A percentile compares a stretch with the other conserved stretches of the same genome.
Conservation (phyloP, 768 basidiomycete genomes). For the Lentinula guzmanii region DNA sequence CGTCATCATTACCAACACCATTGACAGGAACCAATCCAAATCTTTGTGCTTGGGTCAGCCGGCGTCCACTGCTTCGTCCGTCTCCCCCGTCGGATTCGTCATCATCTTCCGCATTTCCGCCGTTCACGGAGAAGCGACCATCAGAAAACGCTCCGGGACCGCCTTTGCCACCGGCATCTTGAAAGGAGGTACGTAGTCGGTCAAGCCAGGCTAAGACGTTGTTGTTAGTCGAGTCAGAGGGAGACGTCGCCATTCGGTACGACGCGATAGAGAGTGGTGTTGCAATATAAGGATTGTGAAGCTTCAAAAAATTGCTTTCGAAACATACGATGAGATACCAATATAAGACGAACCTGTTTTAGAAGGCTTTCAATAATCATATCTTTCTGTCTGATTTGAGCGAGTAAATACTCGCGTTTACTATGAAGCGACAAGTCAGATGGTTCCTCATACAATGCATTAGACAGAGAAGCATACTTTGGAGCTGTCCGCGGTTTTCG, state of each 20-base stretch:
- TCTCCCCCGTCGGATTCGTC: slow-evolving; percentile 24
- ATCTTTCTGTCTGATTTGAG: slow-evolving; percentile 85
- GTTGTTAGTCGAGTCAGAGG: slow-evolving; percentile 63
- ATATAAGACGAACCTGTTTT: slow-evolving; percentile 53
- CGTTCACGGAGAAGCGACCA: slow-evolving; percentile 21
- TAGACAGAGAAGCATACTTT: slow-evolving; percentile 50
- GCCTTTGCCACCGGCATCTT: slow-evolving; percentile 36
- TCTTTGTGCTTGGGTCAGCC: slow-evolving; percentile 8
- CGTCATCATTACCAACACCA: slow-evolving; percentile 21
- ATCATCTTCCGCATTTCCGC: slow-evolving; percentile 33
- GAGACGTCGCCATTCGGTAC: slow-evolving; percentile 72
- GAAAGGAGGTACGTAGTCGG: slow-evolving; percentile 56
- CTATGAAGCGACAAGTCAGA: slow-evolving; percentile 26
- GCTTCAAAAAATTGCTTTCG: slow-evolving; percentile 26
- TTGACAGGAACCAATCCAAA: slow-evolving; percentile 16
- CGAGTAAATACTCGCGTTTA: slow-evolving; percentile 81
- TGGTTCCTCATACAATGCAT: background rate
- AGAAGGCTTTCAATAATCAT: slow-evolving; percentile 78
- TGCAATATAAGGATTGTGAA: slow-evolving; percentile 77
- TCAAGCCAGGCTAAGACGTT: slow-evolving; percentile 75
- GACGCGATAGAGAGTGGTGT: slow-evolving; percentile 77
- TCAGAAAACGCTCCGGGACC: slow-evolving; percentile 41
- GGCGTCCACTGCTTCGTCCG: background rate
- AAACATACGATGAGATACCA: background rate
- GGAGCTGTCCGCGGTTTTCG: slow-evolving; percentile 73